Evolutionary conservation across 495 filamentous ascomycete genomes (phyloP).

Genomic region (Cercophora newfieldiana): DNA sequence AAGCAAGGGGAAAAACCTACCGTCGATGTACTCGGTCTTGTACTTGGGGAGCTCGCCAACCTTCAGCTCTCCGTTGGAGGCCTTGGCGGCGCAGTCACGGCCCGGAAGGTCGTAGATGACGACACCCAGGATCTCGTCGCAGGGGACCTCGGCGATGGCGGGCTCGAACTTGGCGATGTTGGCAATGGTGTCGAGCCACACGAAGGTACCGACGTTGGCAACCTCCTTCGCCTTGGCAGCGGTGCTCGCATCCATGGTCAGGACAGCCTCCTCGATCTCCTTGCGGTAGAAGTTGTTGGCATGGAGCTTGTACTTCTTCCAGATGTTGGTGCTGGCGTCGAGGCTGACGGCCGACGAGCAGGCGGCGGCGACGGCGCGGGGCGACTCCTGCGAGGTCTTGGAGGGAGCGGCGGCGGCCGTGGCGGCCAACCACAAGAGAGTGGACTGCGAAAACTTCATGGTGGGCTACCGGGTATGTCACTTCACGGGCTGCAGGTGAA

Average conservation of each 20-base stretch:
- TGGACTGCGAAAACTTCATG: constrained; percentile 48
- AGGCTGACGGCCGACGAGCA: constrained; percentile 54
- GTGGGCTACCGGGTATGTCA: constrained; percentile 28
- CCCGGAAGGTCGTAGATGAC: constrained; percentile 79
- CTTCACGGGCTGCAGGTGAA: constrained; percentile 22
- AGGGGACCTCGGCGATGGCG: constrained; percentile 56
- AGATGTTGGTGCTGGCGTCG: constrained; percentile 55
- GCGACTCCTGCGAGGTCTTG: constrained; percentile 28
- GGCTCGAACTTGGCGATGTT: constrained; percentile 61
- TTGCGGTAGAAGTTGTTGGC: constrained; percentile 58
- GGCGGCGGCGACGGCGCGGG: constrained; percentile 37
- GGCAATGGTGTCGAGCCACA: constrained; percentile 65
- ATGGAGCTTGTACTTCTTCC: constrained; percentile 53
- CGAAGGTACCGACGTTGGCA: constrained; percentile 66
- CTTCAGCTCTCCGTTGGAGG: constrained; percentile 73
- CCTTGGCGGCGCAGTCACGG: constrained; percentile 74
- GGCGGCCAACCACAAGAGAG: constrained; percentile 44
- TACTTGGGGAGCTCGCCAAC: constrained; percentile 65
- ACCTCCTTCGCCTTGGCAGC: constrained; percentile 50
- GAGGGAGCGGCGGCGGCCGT: constrained; percentile 46
- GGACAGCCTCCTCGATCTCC: constrained; percentile 54
- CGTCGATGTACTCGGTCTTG: constrained; percentile 69
- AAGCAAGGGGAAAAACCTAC: constrained; percentile 36
- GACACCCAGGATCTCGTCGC: constrained; percentile 59
- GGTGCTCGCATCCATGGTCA: constrained; percentile 39